Base-by-base conservation (phyloP, 176 grass and related monocot genomes). In the Triticum timopheevii region DNA sequence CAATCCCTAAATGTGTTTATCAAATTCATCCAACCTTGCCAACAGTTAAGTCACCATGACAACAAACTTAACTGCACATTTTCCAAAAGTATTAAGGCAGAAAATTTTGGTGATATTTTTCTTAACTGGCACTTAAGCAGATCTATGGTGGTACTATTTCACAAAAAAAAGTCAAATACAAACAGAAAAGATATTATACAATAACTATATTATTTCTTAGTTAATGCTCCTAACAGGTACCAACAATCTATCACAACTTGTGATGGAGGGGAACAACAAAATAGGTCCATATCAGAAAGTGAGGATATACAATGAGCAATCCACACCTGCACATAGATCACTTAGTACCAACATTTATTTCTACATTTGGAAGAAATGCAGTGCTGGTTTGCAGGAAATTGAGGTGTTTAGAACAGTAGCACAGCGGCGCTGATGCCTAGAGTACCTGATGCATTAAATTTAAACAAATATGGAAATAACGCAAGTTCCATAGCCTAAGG, bases 271-370 rank as follows among this genome's bases (percentile, higher is more conserved):
- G 80, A 81, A 50, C 12, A 10, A 69, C 11, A 82, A 24, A 36
- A 36, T 1, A 24, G 42, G 19, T 35, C 56, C 19, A 61, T 17
- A 77, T 68, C 80, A 82, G 62, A 83, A 76, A 77, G 72, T 88
- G 47, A 62, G 23, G 31, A 27, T 42, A 58, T 67, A 82, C 10
- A 58, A 58, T 22, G 13, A 54, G 69, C 11, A 69, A 69, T 28
- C 24, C 13, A 35, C 4, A 35, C 62, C 47, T 35, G 52, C 10
- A 69, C 47, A 28, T 71, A 42, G 13, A 84, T 44, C 16, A 13
- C 9, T 62, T 61, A 81, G 69, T 36, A 61, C 23, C 27, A 33
- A 36, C 5, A 25, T 58, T 42, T 59, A 83, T 79, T 11, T 78
- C 34, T 69, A 61, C 10, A 35, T 36, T 62, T 35, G 30, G 3